Base-by-base conservation (phyloP, 1,139 yeast species). In the Geotrichum klebahnii region DNA sequence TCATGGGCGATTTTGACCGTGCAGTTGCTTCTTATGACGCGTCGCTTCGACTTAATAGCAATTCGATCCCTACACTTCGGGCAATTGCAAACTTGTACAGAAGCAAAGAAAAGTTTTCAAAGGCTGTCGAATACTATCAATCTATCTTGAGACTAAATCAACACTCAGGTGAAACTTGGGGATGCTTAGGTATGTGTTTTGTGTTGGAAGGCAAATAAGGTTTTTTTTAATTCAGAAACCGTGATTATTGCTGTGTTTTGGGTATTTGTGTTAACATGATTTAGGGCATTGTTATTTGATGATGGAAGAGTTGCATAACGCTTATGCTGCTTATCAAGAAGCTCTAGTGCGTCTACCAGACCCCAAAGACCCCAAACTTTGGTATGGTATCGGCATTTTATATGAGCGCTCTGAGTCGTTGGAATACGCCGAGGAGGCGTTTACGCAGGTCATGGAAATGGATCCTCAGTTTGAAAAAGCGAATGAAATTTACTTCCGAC, bases 361-460 rank as follows among this genome's bases (percentile, higher is more conserved):
- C 64, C 95, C 97, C 46, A 88, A 89, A 61, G 97, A 90, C 46
- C 97, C 98, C 49, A 89, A 89, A 67, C 78, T 90, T 60, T 92
- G 98, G 97, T 97, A 92, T 67, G 98, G 98, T 0, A 92, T 92
- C 60, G 98, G 98, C 36, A 92, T 92, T 55, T 74, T 92, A 55
- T 92, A 92, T 67, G 98, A 92, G 67, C 77, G 98, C 48, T 92
- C 92, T 67, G 98, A 97, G 14, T 86, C 96, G 6, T 73, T 90
- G 59, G 97, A 90, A 68, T 92, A 90, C 62, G 98, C 98, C 3
- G 97, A 92, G 67, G 98, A 92, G 67, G 97, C 98, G 3, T 92
- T 92, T 71, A 95, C 94, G 34, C 81, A 96, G 61, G 98, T 92
- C 12, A 75, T 92, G 67, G 97, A 90, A 65, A 79, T 92, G 74